A percentile compares a stretch with the other conserved stretches of the same genome.
phyloP scores from a whole-genome alignment of 2,329 filamentous ascomycete species.

The Fusarium sp. region DNA sequence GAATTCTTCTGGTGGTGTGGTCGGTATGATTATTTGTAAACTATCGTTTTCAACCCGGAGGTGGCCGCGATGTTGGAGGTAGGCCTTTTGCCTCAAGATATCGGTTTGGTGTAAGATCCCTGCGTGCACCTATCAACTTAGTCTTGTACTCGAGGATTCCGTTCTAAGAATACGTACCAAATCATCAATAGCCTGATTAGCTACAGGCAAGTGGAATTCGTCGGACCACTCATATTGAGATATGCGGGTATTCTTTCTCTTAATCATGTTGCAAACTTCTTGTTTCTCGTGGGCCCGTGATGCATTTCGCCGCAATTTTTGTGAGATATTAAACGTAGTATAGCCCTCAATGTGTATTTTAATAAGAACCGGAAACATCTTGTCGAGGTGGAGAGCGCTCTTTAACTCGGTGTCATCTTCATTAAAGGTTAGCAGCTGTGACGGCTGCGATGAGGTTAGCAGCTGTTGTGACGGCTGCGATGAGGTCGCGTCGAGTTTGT shows the following conservation, averaged over 20 bases:
- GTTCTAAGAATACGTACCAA: background rate
- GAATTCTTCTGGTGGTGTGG: background rate
- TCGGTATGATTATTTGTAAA: conserved; percentile 10
- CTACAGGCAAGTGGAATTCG: background rate
- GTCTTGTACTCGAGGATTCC: background rate
- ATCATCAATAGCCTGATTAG: background rate
- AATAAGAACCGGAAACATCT: no score
- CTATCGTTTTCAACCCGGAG: background rate
- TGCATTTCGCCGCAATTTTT: no score
- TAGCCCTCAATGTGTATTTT: no score
- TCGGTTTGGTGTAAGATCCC: background rate
- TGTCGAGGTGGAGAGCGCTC: no score
- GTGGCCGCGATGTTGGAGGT: background rate
- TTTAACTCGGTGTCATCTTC: no score
- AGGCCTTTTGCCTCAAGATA: background rate
- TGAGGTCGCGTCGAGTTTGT: no score
- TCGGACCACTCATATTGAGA: conserved; percentile 4
- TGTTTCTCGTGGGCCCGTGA: no score
- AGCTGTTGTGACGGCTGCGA: no score
- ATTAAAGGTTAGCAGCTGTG: no score
- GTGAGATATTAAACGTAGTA: no score
- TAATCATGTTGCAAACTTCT: no score
- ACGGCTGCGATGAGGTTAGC: no score
- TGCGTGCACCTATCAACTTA: background rate
- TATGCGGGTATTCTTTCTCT: background rate